phyloP scores from a whole-genome alignment of 2,329 filamentous ascomycete species.

The Bipolaris oryzae region DNA sequence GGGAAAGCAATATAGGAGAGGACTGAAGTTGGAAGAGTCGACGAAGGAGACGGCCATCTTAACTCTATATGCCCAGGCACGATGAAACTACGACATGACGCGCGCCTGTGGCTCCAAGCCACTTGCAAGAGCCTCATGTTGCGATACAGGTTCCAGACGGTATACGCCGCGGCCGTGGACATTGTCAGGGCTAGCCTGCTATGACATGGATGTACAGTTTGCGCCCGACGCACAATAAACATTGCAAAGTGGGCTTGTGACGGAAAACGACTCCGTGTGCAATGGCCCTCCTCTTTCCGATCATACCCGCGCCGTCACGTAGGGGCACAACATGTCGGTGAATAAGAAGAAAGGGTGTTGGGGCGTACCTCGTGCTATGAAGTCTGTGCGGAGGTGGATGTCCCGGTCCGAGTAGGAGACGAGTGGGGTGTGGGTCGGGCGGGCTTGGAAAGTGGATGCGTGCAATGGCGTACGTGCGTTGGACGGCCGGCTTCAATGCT shows the following conservation, averaged over 20 bases:
- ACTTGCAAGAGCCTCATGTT: conserved; percentile 22
- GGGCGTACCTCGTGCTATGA: conserved; percentile 14
- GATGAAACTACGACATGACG: conserved; percentile 7
- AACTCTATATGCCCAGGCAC: conserved; percentile 12
- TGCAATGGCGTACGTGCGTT: conserved; percentile 8
- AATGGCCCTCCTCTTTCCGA: conserved; percentile 14
- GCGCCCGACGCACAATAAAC: conserved; percentile 15
- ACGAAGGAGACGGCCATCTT: conserved; percentile 5
- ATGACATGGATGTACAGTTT: conserved; percentile 25
- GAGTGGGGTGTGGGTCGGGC: conserved; percentile 19
- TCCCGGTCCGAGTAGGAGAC: conserved; percentile 11
- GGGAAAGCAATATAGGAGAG: conserved; percentile 10
- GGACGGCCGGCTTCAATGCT: conserved; percentile 2
- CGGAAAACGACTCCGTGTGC: conserved; percentile 14
- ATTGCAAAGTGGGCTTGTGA: conserved; percentile 2
- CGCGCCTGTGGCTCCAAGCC: conserved; percentile 3
- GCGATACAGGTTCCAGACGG: conserved; percentile 16
- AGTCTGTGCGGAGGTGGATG: conserved; percentile 14
- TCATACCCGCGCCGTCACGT: conserved; percentile 10
- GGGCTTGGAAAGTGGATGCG: conserved; percentile 10
- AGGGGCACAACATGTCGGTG: conserved; percentile 8
- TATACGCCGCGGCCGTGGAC: conserved; percentile 35
- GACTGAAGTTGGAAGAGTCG: conserved; percentile 6
- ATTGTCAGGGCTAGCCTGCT: conserved; percentile 28
- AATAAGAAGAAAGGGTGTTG: conserved; percentile 13